Conservation (phyloP, 148 eudicot species). For the Spergularia marina region DNA sequence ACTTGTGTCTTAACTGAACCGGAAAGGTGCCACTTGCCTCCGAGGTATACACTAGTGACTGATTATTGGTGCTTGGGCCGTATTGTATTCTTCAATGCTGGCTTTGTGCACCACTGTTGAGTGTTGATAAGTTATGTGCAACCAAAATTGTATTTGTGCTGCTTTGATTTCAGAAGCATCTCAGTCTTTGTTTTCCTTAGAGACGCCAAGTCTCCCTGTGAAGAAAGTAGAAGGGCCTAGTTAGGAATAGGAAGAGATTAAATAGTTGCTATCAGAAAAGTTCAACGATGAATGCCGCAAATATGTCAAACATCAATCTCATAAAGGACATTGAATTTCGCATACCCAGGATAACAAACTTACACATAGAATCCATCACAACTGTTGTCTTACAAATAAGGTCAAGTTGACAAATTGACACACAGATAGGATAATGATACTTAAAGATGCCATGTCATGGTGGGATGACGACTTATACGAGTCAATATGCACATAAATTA, state of each 20-base stretch:
- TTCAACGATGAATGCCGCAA: neutral
- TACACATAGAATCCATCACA: neutral
- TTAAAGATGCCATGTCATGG: too few relatives aligned
- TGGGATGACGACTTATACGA: too few relatives aligned
- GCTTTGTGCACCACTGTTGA: neutral
- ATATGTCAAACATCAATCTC: neutral
- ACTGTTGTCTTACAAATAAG: too few relatives aligned
- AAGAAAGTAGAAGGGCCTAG: neutral
- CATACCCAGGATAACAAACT: neutral
- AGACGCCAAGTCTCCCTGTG: slow-evolving; percentile 15
- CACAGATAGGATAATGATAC: too few relatives aligned
- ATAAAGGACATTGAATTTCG: neutral
- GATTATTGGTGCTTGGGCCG: slow-evolving; percentile 3
- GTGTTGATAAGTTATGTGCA: neutral
- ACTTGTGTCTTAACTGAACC: neutral
- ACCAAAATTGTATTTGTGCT: slow-evolving; percentile 29
- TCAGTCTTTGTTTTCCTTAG: neutral
- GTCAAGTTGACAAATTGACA: too few relatives aligned
- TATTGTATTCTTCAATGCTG: slow-evolving; percentile 6
- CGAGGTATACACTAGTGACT: slow-evolving; percentile 18
- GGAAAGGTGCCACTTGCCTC: neutral
- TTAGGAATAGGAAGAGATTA: neutral
- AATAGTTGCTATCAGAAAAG: neutral
- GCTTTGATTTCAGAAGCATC: slow-evolving; percentile 3
- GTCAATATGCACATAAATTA: too few relatives aligned